Percentiles rank a stretch among this genome's conserved stretches.
Evolutionary conservation across 306 rosid genomes (phyloP).

Genomic region (Vigna mungo): DNA sequence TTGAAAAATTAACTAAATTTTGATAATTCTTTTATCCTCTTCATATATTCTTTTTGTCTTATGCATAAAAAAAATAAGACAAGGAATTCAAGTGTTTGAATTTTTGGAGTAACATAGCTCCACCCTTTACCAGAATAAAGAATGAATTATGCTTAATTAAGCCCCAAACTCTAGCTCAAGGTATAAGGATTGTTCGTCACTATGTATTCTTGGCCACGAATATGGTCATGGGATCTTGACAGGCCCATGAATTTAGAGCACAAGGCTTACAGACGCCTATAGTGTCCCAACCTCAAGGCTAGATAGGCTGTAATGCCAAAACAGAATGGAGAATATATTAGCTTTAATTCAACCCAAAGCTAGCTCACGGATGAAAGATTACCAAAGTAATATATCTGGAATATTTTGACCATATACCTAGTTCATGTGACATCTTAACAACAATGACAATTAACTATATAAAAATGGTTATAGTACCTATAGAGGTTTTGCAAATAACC

Average conservation of each 20-base stretch:
- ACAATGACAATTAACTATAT: background rate
- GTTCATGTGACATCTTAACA: background rate
- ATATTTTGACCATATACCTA: constrained; percentile 9
- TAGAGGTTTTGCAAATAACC: constrained; percentile 22
- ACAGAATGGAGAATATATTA: background rate
- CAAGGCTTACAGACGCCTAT: background rate
- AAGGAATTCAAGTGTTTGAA: too few species aligned
- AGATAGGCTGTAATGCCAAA: background rate
- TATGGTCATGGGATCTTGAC: background rate
- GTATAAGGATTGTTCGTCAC: background rate
- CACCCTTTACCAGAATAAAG: background rate
- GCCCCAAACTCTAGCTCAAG: background rate
- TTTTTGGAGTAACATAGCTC: too few species aligned
- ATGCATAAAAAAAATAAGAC: too few species aligned
- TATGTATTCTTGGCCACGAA: background rate
- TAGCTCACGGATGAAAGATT: background rate
- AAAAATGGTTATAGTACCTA: constrained; percentile 12
- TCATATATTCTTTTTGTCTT: too few species aligned
- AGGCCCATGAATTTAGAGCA: background rate
- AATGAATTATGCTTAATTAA: background rate
- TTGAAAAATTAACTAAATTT: too few species aligned
- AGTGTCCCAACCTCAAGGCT: background rate
- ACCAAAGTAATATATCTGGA: background rate
- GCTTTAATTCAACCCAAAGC: background rate
- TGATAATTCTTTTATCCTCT: too few species aligned